Percentiles rank a stretch among this genome's conserved stretches.
Conservation (phyloP, 441 rosid genomes). For the Metrosideros polymorpha region DNA sequence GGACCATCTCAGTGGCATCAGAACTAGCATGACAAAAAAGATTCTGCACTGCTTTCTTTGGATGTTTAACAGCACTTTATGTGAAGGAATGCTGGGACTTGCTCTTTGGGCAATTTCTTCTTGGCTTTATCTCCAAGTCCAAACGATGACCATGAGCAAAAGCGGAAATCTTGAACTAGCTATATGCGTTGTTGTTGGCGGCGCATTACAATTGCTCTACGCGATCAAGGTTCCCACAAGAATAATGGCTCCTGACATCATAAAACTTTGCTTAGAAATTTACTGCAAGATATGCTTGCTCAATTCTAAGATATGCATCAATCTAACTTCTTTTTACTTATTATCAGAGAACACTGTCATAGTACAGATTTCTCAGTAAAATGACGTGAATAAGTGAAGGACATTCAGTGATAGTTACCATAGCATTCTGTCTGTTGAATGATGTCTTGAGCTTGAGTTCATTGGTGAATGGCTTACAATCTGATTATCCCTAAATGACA, state of each 20-base stretch:
- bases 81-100: background rate
- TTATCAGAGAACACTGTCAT: background rate
- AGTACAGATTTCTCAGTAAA: background rate
- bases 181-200: background rate
- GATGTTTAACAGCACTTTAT: background rate
- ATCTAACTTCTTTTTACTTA: background rate
- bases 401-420: background rate
- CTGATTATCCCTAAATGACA: background rate
- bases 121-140: background rate
- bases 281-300: background rate
- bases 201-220: background rate
- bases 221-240: background rate
- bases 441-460: background rate
- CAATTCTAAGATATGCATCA: background rate
- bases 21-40: background rate
- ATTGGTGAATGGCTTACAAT: background rate
- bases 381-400: background rate
- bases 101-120: background rate
- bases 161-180: background rate
- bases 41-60: background rate
- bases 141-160: background rate
- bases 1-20: background rate
- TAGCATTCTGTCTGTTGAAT: background rate
- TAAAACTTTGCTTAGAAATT: background rate
- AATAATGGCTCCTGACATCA: background rate